Evolutionary conservation across 371 early-diverging fungal genomes (phyloP).

Genomic region (Mucor irregularis): DNA sequence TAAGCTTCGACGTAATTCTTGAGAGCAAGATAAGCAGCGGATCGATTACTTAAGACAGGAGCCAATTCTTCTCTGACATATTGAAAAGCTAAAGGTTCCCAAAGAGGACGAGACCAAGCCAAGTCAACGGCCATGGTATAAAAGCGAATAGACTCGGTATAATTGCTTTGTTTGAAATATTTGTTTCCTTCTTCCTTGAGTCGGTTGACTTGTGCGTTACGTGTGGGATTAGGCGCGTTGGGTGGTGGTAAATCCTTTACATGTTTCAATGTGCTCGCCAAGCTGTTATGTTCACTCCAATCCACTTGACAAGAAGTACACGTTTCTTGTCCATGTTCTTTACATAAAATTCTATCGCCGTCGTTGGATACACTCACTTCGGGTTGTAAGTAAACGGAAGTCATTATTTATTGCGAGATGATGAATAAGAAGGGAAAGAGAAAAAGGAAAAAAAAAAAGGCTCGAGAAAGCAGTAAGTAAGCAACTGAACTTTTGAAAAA

Average conservation of each 20-base stretch:
- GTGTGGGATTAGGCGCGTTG: slow-evolving; percentile 61
- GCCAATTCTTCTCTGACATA: slow-evolving; percentile 71
- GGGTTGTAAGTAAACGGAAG: slow-evolving; percentile 13
- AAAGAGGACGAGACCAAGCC: slow-evolving; percentile 72
- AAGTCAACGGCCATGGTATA: slow-evolving; percentile 76
- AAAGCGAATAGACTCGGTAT: slow-evolving; percentile 67
- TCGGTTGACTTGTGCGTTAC: slow-evolving; percentile 64
- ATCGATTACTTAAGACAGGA: slow-evolving; percentile 70
- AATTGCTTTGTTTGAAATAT: slow-evolving; percentile 64
- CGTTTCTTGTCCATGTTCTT: slow-evolving; percentile 48
- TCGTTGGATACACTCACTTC: slow-evolving; percentile 27
- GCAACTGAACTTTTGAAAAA: too few relatives aligned
- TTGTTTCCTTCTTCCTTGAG: slow-evolving; percentile 80
- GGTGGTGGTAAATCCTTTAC: slow-evolving; percentile 71
- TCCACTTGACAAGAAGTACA: slow-evolving; percentile 52
- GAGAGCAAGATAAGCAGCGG: slow-evolving; percentile 69
- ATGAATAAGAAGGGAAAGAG: background rate
- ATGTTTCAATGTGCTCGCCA: slow-evolving; percentile 54
- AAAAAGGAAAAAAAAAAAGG: background rate
- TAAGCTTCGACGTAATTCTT: slow-evolving; percentile 72
- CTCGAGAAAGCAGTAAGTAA: too few relatives aligned
- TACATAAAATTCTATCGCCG: slow-evolving; percentile 48
- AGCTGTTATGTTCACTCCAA: slow-evolving; percentile 52
- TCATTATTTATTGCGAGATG: slow-evolving; percentile 5
- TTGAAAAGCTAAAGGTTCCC: slow-evolving; percentile 71